Base-by-base conservation (phyloP, 2,329 filamentous ascomycete genomes). In the Chaetothyriales sp. region DNA sequence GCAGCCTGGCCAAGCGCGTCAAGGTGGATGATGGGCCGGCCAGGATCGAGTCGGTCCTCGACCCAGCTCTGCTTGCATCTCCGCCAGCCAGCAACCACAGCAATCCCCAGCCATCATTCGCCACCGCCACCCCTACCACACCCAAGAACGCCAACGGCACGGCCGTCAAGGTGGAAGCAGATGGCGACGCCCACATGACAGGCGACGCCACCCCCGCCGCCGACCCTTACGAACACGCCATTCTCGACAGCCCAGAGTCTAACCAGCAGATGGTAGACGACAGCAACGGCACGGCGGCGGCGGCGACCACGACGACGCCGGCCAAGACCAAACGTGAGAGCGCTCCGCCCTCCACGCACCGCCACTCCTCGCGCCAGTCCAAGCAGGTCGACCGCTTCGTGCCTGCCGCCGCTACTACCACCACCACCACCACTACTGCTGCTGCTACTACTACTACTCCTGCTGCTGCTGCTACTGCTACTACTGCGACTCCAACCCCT, bases 301-400 rank as follows among this genome's bases (percentile, higher is more conserved):
- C 33, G 4, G 15, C 9, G 4, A 15, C 9, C 33, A 40, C 10
- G 4, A 40, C 33, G 15, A 40, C 33, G 5, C 33, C 33, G 10
- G 15, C 33, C 9, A 33, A 33, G 18, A 47, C 18, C 9, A 22
- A 10, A 28, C 8, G 18, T 8, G 28, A 22, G 20, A 47, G 46
- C 28, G 33, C 18, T 10, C 37, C 22, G 9, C 46, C 19, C 29
- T 18, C 28, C 10, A 8, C 15, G 8, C 46, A 47, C 10, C 46
- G 69, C 9, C 68, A 71, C 46, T 70, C 69, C 6, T 72, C 70
- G 28, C 69, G 69, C 43, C 70, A 72, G 55, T 65, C 69, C 20
- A 68, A 68, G 49, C 64, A 68, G 50, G 59, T 66, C 40, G 68
- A 71, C 40, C 61, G 69, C 18, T 69, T 68, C 52, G 62, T 64